These are phyloP conservation scores for Erigeron canadensis DNA, from an alignment of 129 eudicot species.

Conservation along the genomic window DNA sequence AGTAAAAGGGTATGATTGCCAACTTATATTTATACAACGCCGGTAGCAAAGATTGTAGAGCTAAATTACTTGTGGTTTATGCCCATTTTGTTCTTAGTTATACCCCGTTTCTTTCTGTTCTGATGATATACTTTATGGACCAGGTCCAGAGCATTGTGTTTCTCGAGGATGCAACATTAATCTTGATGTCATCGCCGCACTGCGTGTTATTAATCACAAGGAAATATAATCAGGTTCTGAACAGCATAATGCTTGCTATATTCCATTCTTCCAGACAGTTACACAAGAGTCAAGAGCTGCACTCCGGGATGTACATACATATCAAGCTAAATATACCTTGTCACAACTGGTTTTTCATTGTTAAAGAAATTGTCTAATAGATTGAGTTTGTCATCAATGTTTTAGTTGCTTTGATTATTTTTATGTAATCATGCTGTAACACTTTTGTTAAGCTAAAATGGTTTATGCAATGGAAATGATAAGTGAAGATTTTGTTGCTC, in stretches of 20 bases:
- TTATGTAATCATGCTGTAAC: not conserved
- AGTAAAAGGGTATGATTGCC: not conserved
- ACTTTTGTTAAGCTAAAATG: constrained; percentile 6
- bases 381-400: constrained; percentile 1
- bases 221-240: constrained; percentile 14
- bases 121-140: constrained; percentile 17
- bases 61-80: too few relatives aligned
- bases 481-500: constrained; percentile 8
- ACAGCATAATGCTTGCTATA: not conserved
- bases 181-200: not conserved
- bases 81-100: too few relatives aligned
- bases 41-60: too few relatives aligned
- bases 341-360: constrained; percentile 5
- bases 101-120: constrained; percentile 4
- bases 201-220: not conserved
- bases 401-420: constrained; percentile 19
- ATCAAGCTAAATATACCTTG: not conserved
- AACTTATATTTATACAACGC: not conserved
- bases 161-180: not conserved
- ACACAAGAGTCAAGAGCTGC: constrained; percentile 17
- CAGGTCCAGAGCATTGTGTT: constrained; percentile 20
- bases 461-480: constrained; percentile 15
- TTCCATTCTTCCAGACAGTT: not conserved
- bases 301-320: constrained; percentile 16
- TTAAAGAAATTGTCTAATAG: constrained; percentile 12